Base-by-base conservation (phyloP, 2,329 filamentous ascomycete genomes). In the Microcyclospora tardicrescens region DNA sequence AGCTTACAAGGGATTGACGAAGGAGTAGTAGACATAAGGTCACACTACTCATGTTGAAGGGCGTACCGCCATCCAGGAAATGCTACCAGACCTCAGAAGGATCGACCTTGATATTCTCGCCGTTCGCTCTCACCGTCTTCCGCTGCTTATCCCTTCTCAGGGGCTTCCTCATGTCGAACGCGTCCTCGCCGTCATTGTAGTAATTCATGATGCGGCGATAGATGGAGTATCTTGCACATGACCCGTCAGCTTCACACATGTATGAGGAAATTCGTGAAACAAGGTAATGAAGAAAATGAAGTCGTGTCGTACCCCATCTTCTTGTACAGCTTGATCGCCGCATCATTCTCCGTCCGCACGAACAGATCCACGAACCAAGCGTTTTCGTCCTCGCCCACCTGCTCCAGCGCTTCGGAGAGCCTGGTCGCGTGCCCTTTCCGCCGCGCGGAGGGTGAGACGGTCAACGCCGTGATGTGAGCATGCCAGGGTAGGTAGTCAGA, bases 311-410 rank as follows among this genome's bases (percentile, higher is more conserved):
- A 94, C 49, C 91, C 91, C 73, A 96, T 79, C 49, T 76, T 81
- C 59, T 82, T 79, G 61, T 98, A 98, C 62, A 98, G 79, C 36
- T 74, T 71, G 53, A 95, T 87, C 6, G 91, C 91, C 47, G 84
- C 79, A 54, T 77, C 71, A 60, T 98, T 98, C 55, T 85, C 87
- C 46, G 79, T 81, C 33, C 91, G 72, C 34, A 98, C 91, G 56
- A 93, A 98, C 36, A 98, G 64, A 61, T 98, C 91, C 33, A 96
- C 83, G 57, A 98, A 98, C 83, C 85, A 96, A 34, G 85, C 80
- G 45, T 93, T 69, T 49, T 85, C 79, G 36, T 77, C 79, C 51
- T 95, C 82, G 31, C 84, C 85, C 2, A 77, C 79, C n/a, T 71
- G 69, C 61, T 95, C 89, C 24, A 98, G 71, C 40, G 84, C 78